Evolutionary conservation across 305 asterid species (phyloP), one percentile per base, ranked within the genome.

Genomic region (Solanum aculeatissimum): DNA sequence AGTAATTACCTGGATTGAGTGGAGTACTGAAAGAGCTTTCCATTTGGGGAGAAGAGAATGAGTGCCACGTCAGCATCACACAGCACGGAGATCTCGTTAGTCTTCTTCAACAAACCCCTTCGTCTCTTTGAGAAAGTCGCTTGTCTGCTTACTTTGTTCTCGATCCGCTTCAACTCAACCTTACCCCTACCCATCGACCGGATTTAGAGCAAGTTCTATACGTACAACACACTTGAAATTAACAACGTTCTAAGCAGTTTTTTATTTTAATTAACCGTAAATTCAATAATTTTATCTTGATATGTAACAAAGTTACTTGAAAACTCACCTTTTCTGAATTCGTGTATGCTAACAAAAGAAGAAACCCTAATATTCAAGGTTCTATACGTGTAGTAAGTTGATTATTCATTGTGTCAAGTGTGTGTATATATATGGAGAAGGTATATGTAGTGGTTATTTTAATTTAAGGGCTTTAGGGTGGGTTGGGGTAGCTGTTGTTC

Each of bases 1-100:
- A n/a, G n/a, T n/a, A n/a, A n/a, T n/a, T n/a, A n/a, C n/a, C n/a
- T n/a, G 82, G 94, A 89, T 16, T 91, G 89, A 57, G 93, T 86
- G 55, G 97, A 90, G 88, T 84, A 92, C 81, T 93, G 88, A 69
- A 85, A 92, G 66, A 92, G 93, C 86, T 93, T 93, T 2, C 94
- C 97, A 69, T 90, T 91, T 43, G 93, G 86, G 1, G 95, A 93
- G 16, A 92, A 93, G 3, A 92, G 92, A 68, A 93, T 92, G 69
- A 93, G 80, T 86, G 92, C 97, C 49, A 93, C 94, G 4, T 93
- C 93, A 81, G 95, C 94, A 88, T 93, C 97, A 60, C 97, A 93
- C 35, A 93, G 25, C 43, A 93, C 94, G 0, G 97, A 93, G 93
- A 93, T 93, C 93, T 93, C 97, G 57, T 92, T 86, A 19, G 97